Base-by-base conservation (phyloP, 2,329 filamentous ascomycete genomes). In the Pseudogymnoascus sp. region DNA sequence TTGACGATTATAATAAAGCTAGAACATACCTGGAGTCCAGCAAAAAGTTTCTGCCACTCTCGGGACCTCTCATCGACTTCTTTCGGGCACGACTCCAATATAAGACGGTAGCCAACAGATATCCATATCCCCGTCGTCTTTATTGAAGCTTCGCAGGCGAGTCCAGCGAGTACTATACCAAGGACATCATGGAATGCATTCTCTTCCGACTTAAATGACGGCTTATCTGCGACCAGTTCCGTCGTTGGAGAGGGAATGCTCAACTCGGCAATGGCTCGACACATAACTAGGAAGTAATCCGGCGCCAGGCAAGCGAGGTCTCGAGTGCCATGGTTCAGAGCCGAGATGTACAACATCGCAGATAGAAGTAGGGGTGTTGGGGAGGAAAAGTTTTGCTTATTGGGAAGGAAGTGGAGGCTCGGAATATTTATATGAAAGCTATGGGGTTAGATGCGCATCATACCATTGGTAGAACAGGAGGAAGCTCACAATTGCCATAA, bases 391-490 rank as follows among this genome's bases (percentile, higher is more conserved):
- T 71, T 76, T 66, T 77, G 75, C 34, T 76, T 78, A 18, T 72
- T 74, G 0, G 78, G 77, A 10, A 79, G 71, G 60, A 79, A 80
- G 64, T 79, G 78, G 2, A 80, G 67, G 0, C 76, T 76, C 0
- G 76, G 77, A 73, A 79, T 78, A 36, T 73, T 76, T 34, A 77
- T 75, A 63, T 80, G 75, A 60, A 79, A 79, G 4, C 76, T 78
- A 50, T 5, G 50, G 8, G 31, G n/a, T 62, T 38, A 21, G 42
- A 64, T 25, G 62, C 34, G 50, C 7, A 21, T 12, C 10, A 16
- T 21, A 10, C 12, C 10, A n/a, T 23, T 23, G 21, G 6, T n/a
- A 18, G 50, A 64, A 11, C n/a, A 25, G 21, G 7, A 40, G 12
- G 14, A 1, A 6, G 21, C 69, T 64, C 65, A 73, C 72, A 71